Conservation (phyloP, 169 alveolate genomes). For the Cystoisospora suis region DNA sequence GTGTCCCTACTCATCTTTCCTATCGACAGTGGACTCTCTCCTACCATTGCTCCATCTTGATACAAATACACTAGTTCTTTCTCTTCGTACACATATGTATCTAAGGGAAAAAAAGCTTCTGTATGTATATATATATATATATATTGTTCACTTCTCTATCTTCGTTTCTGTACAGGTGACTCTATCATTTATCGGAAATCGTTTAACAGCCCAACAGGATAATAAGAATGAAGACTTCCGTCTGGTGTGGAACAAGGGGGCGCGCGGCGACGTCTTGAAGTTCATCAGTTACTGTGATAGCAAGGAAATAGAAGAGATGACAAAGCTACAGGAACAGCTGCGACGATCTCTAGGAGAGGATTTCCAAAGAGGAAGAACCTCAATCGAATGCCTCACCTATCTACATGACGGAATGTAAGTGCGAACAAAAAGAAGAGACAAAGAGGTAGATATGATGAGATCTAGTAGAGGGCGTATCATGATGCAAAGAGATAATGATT, state of each 20-base stretch:
- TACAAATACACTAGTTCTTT: background rate
- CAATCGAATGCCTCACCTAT: no score
- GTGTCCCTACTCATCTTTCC: background rate
- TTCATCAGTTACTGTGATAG: background rate
- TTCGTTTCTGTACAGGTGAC: background rate
- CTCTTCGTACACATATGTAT: background rate
- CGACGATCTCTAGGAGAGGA: no score
- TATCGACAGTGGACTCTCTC: background rate
- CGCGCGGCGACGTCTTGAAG: background rate
- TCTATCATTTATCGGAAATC: background rate
- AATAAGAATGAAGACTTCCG: background rate
- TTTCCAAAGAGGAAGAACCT: no score
- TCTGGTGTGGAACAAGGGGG: background rate
- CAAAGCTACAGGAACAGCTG: no score
- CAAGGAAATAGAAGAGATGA: background rate
- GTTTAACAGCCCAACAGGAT: background rate
- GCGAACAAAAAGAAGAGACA: no score
- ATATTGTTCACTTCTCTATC: background rate
- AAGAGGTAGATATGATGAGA: no score
- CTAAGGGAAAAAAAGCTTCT: background rate
- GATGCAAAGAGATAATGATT: no score
- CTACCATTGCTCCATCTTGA: background rate
- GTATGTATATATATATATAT: no score
- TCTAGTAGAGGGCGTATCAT: no score
- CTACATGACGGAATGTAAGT: no score